These are phyloP conservation scores for Cyclotella kingstonii DNA, from an alignment of 108 stramenopile species.

Conservation along the genomic window DNA sequence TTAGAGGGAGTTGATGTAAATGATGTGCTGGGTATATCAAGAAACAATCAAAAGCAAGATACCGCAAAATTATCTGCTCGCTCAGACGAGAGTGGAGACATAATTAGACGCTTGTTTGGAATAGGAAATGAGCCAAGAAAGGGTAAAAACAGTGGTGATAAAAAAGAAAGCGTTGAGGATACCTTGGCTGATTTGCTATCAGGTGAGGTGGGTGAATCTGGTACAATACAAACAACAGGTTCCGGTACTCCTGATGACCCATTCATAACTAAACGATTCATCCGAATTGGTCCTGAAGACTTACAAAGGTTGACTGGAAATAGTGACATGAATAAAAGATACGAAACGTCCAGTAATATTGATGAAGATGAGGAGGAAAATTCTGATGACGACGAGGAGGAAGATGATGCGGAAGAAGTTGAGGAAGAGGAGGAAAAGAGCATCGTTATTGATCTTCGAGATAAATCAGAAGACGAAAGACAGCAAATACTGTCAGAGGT, in stretches of 20 bases:
- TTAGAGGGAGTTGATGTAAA: constrained; percentile 41
- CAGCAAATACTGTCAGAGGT: constrained; percentile 46
- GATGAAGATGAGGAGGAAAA: constrained; percentile 10
- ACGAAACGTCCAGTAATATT: background rate
- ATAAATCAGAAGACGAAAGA: constrained; percentile 35
- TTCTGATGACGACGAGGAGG: constrained; percentile 29
- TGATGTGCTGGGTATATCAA: constrained; percentile 30
- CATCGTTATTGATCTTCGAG: constrained; percentile 34
- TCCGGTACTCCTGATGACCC: constrained; percentile 40
- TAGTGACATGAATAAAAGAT: no score
- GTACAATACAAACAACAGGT: constrained; percentile 27
- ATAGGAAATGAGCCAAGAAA: constrained; percentile 26
- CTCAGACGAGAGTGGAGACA: constrained; percentile 8
- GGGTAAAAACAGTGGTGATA: constrained; percentile 19
- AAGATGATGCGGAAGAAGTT: constrained; percentile 28
- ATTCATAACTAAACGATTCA: constrained; percentile 28
- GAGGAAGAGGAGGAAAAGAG: constrained; percentile 40
- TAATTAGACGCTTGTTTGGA: constrained; percentile 17
- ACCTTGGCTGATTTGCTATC: constrained; percentile 29
- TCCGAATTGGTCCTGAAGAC: constrained; percentile 38
- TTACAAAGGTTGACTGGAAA: constrained; percentile 17
- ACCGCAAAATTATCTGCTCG: no score
- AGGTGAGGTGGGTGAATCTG: constrained; percentile 6
- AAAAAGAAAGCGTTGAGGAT: constrained; percentile 18
- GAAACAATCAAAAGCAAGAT: constrained; percentile 16